Base-by-base conservation (phyloP, 2,329 filamentous ascomycete species). In the Bisporella sp. region DNA sequence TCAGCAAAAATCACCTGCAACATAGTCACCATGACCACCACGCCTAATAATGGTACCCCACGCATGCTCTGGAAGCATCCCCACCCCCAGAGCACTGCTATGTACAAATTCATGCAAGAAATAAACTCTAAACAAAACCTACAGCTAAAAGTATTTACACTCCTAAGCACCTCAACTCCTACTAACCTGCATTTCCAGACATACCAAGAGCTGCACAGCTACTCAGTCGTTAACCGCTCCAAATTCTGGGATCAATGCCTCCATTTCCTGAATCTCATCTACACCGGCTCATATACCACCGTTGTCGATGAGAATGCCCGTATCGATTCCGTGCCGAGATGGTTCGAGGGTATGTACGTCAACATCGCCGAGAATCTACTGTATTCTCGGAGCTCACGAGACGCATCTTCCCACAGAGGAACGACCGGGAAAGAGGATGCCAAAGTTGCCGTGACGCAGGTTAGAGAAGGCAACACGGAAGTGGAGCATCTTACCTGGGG, bases 341-440 rank as follows among this genome's bases (percentile, higher is more conserved):
- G 89, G 89, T 95, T 93, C 65, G 70, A 80, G 1, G 89, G 89
- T 31, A 75, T 90, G 1, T 69, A 72, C 5, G 66, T 93, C 59
- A 95, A 90, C 62, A 92, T 84, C 63, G 84, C 87, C 5, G 88
- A 95, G 69, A 95, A 93, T 63, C 68, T 89, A 30, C 78, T 95
- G 30, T 91, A 79, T 70, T 76, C 76, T 1, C 70, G 71, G 11
- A 64, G 65, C 3, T 63, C 68, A 2, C 61, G 68, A 0, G 64
- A 69, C n/a, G 62, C 73, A 7, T 65, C 70, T 0, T 74, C 70
- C 2, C 62, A 72, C 29, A 71, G 73, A 4, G 73, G 73, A 6
- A 86, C 72, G 0, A 57, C 64, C 4, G 72, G 79, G 54, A 93
- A 93, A 65, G 85, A 88, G 57, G 86, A 92, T 56, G 66, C 65